Percentiles rank a stretch among this genome's conserved stretches.
phyloP scores from a whole-genome alignment of 305 asterid species.

The Coffea humblotiana region DNA sequence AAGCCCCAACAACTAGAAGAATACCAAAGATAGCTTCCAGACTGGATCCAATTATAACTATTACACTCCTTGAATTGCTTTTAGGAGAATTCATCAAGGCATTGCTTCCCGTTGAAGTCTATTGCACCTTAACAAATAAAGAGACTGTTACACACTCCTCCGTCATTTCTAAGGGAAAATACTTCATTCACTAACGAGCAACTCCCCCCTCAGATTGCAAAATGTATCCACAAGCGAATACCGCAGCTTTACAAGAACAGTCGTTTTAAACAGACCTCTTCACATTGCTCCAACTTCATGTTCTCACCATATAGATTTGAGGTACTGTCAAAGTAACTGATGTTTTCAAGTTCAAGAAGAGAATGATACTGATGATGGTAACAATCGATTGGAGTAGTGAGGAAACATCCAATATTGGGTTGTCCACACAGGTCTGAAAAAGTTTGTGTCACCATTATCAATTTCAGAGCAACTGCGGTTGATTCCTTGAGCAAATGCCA shows the following conservation, averaged over 20 bases:
- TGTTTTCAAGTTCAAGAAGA: constrained; percentile 1
- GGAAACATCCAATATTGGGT: constrained; percentile 3
- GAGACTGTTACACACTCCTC: no score
- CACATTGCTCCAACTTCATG: constrained; percentile 11
- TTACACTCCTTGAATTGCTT: neutral
- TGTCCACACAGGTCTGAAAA: neutral
- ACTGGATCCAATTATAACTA: constrained; percentile 5
- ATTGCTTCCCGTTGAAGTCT: neutral
- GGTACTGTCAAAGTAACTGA: neutral
- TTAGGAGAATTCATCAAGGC: neutral
- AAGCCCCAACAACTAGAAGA: neutral
- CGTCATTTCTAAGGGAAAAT: no score
- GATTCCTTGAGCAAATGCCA: no score
- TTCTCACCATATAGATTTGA: neutral
- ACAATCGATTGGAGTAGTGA: neutral
- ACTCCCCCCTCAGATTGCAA: no score
- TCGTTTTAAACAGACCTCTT: constrained; percentile 7
- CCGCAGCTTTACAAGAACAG: constrained; percentile 18
- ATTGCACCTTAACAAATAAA: no score
- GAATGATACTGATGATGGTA: neutral
- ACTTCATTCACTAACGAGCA: no score
- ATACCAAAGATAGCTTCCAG: constrained; percentile 13
- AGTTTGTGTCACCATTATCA: constrained; percentile 21
- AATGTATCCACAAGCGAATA: no score
- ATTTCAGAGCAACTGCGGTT: constrained; percentile 26